Evolutionary conservation across 257 asterid species (phyloP), one percentile per base, ranked within the genome.

Genomic region (Sherardia arvensis): DNA sequence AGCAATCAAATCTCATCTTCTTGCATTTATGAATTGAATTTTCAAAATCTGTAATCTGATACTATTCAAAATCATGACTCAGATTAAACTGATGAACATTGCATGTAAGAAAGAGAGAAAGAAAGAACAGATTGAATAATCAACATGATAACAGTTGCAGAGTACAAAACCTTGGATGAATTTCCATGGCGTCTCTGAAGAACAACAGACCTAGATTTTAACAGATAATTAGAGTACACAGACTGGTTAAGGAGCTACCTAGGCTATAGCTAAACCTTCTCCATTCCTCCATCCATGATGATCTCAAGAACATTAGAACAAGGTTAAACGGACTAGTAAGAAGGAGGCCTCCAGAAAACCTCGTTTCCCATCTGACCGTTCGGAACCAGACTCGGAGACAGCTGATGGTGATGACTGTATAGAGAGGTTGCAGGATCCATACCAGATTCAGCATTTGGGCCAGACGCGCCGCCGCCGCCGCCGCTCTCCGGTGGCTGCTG

Each of bases 311-410:
- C 18, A 23, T n/a, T n/a, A n/a, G n/a, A n/a, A n/a, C n/a, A n/a
- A n/a, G 36, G 17, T 12, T 20, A n/a, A 7, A n/a, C n/a, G n/a
- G n/a, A n/a, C n/a, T 49, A 81, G 2, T 85, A 89, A 5, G 85
- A 81, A 14, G 81, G 82, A 69, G 94, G 74, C 64, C 81, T 72
- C 96, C 94, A 88, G 21, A 83, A 82, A 8, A 79, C 78, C 36
- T 88, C 87, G 3, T 74, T 78, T 33, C 74, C 72, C 86, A 83
- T 78, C 71, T 84, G 90, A 11, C 80, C 85, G 61, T 84, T 79
- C 14, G 88, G 83, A 20, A 70, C 47, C 76, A 80, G 10, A 78
- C 79, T 82, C 33, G 82, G 79, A 8, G 88, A 76, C 5, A 78
- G 17, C 2, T 15, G 20, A 15, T 43, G 51, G 4, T 43, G 51